Evolutionary conservation across 164 flowering plant genomes (phyloP).

Genomic region (Buxus sempervirens): DNA sequence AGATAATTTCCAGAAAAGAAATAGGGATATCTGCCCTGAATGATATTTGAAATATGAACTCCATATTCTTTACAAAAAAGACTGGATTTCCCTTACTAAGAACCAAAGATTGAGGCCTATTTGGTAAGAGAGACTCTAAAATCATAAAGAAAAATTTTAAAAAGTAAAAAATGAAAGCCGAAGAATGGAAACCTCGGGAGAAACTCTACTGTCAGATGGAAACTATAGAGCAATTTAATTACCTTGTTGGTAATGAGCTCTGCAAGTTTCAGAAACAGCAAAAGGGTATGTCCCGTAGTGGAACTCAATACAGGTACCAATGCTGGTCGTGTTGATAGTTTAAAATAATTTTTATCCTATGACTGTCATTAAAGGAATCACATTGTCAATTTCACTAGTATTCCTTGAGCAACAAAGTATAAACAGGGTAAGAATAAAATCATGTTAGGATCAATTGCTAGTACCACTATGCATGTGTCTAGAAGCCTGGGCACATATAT

Average conservation of each 20-base stretch:
- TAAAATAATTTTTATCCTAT: conserved; percentile 93
- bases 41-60: neutral
- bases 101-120: too few relatives aligned
- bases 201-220: neutral
- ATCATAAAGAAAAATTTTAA: too few relatives aligned
- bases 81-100: neutral
- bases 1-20: too few relatives aligned
- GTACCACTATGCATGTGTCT: too few relatives aligned
- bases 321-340: conserved; percentile 84
- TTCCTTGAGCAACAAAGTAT: neutral
- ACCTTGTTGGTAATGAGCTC: conserved; percentile 93
- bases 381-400: neutral
- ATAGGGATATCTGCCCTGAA: too few relatives aligned
- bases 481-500: too few relatives aligned
- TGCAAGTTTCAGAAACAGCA: conserved; percentile 91
- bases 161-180: too few relatives aligned
- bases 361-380: conserved; percentile 10
- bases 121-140: too few relatives aligned
- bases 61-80: neutral
- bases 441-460: too few relatives aligned
- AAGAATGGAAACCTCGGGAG: neutral
- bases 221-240: conserved; percentile 8
- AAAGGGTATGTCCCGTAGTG: conserved; percentile 86
- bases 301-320: conserved; percentile 82
- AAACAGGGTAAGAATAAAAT: too few relatives aligned